Percentiles rank a stretch among this genome's conserved stretches.
phyloP scores from a whole-genome alignment of 306 rosid genomes.

The Vigna angularis region DNA sequence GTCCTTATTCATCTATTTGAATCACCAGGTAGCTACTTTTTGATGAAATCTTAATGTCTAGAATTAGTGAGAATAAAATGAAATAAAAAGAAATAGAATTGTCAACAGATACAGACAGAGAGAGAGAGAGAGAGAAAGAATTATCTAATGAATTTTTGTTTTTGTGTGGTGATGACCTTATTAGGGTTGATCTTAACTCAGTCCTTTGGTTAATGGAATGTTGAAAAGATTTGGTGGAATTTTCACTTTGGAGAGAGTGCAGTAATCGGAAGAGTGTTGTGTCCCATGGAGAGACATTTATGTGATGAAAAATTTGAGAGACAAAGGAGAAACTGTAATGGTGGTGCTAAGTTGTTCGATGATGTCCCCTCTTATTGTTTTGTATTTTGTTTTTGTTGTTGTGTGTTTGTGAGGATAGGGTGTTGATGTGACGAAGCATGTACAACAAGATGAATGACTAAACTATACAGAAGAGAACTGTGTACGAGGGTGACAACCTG shows the following conservation, averaged over 20 bases:
- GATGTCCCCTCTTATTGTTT: background rate
- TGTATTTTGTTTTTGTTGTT: background rate
- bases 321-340: background rate
- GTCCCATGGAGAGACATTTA: constrained; percentile 1
- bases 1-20: constrained; percentile 28
- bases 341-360: background rate
- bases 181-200: background rate
- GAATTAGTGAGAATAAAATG: constrained; percentile 1
- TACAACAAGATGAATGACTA: constrained; percentile 46
- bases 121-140: background rate
- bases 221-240: background rate
- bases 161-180: background rate
- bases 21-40: constrained; percentile 15
- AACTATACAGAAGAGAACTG: constrained; percentile 33
- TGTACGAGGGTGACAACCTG: constrained; percentile 44
- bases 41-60: constrained; percentile 40
- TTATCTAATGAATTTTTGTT: background rate
- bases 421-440: constrained; percentile 51
- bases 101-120: constrained; percentile 41
- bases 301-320: background rate
- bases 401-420: background rate
- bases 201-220: background rate
- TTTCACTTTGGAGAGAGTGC: background rate
- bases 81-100: constrained; percentile 23
- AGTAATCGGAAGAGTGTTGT: background rate